A percentile compares a stretch with the other conserved stretches of the same genome.
These are phyloP conservation scores for Ceriops tagal DNA, from an alignment of 345 rosid genomes.

Conservation along the genomic window DNA sequence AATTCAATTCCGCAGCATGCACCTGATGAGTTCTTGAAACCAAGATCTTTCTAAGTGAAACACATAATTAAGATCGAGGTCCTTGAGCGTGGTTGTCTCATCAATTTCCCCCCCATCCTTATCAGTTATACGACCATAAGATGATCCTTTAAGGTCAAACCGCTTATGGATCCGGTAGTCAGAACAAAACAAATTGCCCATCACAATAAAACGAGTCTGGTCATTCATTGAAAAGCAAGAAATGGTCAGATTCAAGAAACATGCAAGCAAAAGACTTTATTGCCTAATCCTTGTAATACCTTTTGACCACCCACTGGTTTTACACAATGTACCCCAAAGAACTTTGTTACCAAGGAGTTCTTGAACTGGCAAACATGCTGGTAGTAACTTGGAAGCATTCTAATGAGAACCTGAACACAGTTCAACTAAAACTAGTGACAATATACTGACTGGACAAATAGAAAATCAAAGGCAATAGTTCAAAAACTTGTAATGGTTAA, in stretches of 20 bases:
- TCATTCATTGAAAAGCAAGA: slow-evolving; percentile 1
- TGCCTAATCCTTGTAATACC: slow-evolving; percentile 29
- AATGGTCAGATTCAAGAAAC: no score
- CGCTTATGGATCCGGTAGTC: slow-evolving; percentile 62
- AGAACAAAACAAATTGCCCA: slow-evolving; percentile 67
- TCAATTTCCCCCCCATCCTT: slow-evolving; percentile 52
- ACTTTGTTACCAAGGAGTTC: slow-evolving; percentile 63
- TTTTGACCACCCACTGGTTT: slow-evolving; percentile 59
- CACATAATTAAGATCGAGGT: slow-evolving; percentile 61
- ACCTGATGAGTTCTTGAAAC: slow-evolving; percentile 57
- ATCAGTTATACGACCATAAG: slow-evolving; percentile 60
- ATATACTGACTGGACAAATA: not conserved
- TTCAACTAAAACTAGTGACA: slow-evolving; percentile 10
- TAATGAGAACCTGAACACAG: slow-evolving; percentile 46
- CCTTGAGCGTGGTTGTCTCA: slow-evolving; percentile 65
- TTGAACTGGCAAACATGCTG: slow-evolving; percentile 61
- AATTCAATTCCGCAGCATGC: not conserved
- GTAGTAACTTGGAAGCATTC: slow-evolving; percentile 62
- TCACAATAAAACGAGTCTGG: slow-evolving; percentile 62
- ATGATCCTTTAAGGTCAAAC: slow-evolving; percentile 71
- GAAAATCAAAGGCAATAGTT: not conserved
- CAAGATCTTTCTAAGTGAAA: slow-evolving; percentile 51
- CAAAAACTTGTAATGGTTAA: not conserved
- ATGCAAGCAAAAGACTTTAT: not conserved
- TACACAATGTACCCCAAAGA: slow-evolving; percentile 71